These are phyloP conservation scores for Penicillium sp. DNA, from an alignment of 2,329 filamentous ascomycete genomes.

Conservation along the genomic window DNA sequence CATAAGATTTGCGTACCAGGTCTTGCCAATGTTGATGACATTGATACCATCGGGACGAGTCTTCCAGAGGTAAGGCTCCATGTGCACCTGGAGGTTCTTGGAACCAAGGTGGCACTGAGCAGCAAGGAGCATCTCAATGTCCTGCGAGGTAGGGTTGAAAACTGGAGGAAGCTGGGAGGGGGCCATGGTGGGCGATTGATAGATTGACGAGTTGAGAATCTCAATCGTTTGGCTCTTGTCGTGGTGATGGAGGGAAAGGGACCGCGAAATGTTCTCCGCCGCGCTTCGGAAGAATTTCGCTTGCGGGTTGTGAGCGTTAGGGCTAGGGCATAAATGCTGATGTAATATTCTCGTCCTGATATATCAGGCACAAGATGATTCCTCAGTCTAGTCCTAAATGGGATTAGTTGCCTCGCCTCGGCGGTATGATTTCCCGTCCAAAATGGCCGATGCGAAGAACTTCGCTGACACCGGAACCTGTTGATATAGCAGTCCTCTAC, in stretches of 20 bases:
- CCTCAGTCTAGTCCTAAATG: too few relatives aligned
- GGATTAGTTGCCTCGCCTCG: conserved; percentile 24
- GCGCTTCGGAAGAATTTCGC: conserved; percentile 34
- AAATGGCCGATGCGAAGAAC: conserved; percentile 21
- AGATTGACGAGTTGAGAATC: conserved; percentile 37
- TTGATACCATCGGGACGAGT: conserved; percentile 97
- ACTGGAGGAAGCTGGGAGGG: conserved; percentile 86
- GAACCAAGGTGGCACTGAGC: conserved; percentile 94
- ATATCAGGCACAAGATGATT: too few relatives aligned
- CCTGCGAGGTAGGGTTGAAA: conserved; percentile 95
- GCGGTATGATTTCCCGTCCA: conserved; percentile 31
- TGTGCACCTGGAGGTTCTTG: conserved; percentile 99
- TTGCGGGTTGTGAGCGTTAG: conserved; percentile 38
- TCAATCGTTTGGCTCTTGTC: conserved; percentile 45
- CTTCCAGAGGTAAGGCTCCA: conserved; percentile 99
- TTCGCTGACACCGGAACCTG: conserved; percentile 11
- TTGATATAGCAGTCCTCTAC: conserved; percentile 23
- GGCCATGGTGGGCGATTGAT: conserved; percentile 74
- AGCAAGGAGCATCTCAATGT: conserved; percentile 99
- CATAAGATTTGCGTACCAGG: conserved; percentile 66
- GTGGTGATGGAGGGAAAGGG: conserved; percentile 31
- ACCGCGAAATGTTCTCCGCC: conserved; percentile 27
- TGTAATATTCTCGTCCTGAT: too few relatives aligned
- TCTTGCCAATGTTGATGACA: conserved; percentile 99
- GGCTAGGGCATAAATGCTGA: conserved; percentile 29